Percentiles rank a stretch among this genome's conserved stretches.
phyloP scores from a whole-genome alignment of 2,329 filamentous ascomycete genomes.

The Pseudogymnoascus sp. region DNA sequence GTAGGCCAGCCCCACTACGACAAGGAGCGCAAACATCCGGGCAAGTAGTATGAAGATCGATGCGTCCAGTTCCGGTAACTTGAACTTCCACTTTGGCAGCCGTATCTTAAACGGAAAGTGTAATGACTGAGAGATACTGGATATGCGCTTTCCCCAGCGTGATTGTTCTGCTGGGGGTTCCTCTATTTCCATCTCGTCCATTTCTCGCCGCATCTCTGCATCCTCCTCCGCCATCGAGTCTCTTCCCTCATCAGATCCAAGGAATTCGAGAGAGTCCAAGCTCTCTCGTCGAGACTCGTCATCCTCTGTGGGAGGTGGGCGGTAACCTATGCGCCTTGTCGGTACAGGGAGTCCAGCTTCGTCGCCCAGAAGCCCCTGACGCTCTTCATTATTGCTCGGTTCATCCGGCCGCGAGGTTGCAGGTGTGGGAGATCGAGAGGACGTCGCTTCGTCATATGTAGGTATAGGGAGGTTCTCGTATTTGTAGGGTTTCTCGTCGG shows the following conservation, averaged over 20 bases:
- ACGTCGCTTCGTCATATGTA: conserved; percentile 71
- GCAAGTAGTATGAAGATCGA: conserved; percentile 55
- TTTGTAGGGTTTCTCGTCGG: conserved; percentile 45
- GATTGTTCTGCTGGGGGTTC: conserved; percentile 49
- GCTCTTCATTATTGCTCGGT: conserved; percentile 63
- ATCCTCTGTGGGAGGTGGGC: conserved; percentile 75
- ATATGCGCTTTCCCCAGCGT: conserved; percentile 30
- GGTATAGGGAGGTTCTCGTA: conserved; percentile 66
- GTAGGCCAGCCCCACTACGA: conserved; percentile 73
- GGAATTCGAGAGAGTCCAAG: conserved; percentile 31
- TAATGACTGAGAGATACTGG: conserved; percentile 23
- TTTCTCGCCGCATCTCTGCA: conserved; percentile 65
- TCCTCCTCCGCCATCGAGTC: conserved; percentile 43
- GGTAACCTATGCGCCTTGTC: conserved; percentile 53
- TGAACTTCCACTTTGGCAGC: conserved; percentile 20
- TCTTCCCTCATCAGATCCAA: conserved; percentile 47
- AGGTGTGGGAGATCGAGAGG: conserved; percentile 52
- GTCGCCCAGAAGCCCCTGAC: conserved; percentile 63
- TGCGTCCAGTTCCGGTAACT: conserved; percentile 24
- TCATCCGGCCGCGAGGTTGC: conserved; percentile 54
- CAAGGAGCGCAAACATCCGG: conserved; percentile 63
- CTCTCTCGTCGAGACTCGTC: conserved; percentile 44
- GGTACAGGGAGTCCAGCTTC: conserved; percentile 31
- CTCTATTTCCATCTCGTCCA: conserved; percentile 83
- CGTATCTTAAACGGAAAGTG: conserved; percentile 23